Percentiles rank a stretch among this genome's conserved stretches.
Conservation (phyloP, 352 stramenopile species). For the Hyaloperonospora arabidopsidis region DNA sequence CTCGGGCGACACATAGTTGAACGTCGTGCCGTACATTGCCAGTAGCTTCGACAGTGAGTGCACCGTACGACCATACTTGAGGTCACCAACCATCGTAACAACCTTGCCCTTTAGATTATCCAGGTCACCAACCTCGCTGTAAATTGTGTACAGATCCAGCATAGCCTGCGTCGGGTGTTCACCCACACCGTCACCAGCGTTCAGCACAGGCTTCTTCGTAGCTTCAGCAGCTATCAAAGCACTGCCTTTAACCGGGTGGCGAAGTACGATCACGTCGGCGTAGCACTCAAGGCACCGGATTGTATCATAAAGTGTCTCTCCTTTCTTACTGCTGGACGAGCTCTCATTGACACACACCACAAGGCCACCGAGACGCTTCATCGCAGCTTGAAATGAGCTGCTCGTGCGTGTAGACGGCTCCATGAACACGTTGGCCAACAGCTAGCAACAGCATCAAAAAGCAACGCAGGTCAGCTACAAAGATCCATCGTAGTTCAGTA, state of each 20-base stretch:
- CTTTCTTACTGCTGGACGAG: conserved; percentile 95
- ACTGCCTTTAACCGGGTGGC: conserved; percentile 89
- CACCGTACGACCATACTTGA: conserved; percentile 98
- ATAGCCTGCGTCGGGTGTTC: conserved; percentile 99
- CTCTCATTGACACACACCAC: conserved; percentile 92
- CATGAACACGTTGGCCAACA: conserved; percentile 97
- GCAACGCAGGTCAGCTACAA: background rate
- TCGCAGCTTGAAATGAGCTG: conserved; percentile 96
- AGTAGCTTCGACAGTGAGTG: conserved; percentile 96
- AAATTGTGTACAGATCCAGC: conserved; percentile 97
- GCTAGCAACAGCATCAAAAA: conserved; percentile 23
- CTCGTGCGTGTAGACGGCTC: conserved; percentile 97
- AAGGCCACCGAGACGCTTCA: conserved; percentile 93
- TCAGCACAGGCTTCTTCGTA: conserved; percentile 90
- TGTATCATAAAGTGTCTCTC: conserved; percentile 96
- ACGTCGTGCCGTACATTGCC: conserved; percentile 80
- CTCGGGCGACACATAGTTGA: conserved; percentile 91
- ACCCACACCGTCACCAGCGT: conserved; percentile 92
- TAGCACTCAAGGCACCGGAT: conserved; percentile 96
- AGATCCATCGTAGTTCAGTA: background rate
- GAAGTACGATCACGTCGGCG: conserved; percentile 91
- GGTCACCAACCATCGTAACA: conserved; percentile 96
- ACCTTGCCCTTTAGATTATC: conserved; percentile 74
- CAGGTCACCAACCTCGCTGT: conserved; percentile 74
- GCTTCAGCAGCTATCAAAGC: conserved; percentile 64